Evolutionary conservation across 2,329 filamentous ascomycete genomes (phyloP), one percentile per base, ranked within the genome.

Genomic region (Colletotrichum godetiae): DNA sequence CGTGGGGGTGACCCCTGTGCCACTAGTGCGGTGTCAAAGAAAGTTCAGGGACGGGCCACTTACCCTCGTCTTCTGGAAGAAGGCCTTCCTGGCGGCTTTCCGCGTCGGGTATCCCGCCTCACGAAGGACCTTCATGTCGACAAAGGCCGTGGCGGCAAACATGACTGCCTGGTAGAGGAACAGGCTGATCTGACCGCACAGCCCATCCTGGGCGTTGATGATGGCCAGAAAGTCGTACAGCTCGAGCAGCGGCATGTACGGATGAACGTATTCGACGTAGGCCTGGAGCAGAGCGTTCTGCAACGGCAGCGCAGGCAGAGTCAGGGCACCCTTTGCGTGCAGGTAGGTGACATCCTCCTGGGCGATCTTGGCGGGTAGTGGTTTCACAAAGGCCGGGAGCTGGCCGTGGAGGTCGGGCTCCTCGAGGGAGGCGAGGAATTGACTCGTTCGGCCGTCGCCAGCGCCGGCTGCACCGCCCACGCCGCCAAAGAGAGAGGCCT

Each of bases 111-210:
- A 98, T 2, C 96, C 96, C 27, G 93, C 94, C 62, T 92, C 90
- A 46, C 90, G 90, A 59, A 98, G 86, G 79, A 92, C 88, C 69
- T 92, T 90, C 84, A 95, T 92, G 77, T 97, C 94, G 70, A 98
- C 92, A 80, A 97, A 98, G 0, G 95, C 95, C 2, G 94, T 94
- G 1, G 94, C 95, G 1, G 95, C 93, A 81, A 98, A 98, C 94
- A 98, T 97, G 78, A 98, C 93, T 12, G 95, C 94, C 80, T 98
- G 96, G 82, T 97, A 98, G 2, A 98, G 86, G 72, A 98, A 90
- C 77, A 98, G 85, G 84, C 95, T 98, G 78, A 95, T 88, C 79
- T 91, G 92, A 11, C 92, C 92, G 76, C 90, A 88, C 59, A 89
- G 87, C 15, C 93, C 94, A 80, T 97, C 93, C 12, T 88, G 86